Base-by-base conservation (phyloP, 2,329 filamentous ascomycete genomes). In the Phoma herbarum region DNA sequence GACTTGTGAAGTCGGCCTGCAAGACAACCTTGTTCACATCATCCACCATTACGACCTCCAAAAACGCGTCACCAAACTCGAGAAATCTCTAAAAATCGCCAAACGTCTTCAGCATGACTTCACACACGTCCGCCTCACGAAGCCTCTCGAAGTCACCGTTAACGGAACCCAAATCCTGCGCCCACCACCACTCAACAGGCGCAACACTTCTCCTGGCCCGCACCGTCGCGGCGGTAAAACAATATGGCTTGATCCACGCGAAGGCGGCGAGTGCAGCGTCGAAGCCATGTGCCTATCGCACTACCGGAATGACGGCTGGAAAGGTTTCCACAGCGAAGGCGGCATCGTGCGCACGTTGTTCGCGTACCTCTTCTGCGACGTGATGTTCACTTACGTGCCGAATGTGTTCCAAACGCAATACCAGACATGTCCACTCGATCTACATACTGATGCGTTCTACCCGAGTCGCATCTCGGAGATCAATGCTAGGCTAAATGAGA, bases 351-450 rank as follows among this genome's bases (percentile, higher is more conserved):
- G 93, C n/a, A 99, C 95, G 0, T 82, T 99, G 7, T 84, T 84
- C 67, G 82, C 76, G n/a, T 94, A 95, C 72, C 86, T 99, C 18
- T 97, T 98, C 81, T 95, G 89, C 80, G 94, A 99, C 76, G 86
- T 98, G 23, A 81, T 99, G 7, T 98, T 98, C 78, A 83, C 92
- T 25, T 97, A 96, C 76, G 86, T 98, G 5, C 94, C 95, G 25
- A 97, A 98, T 68, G 94, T 99, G 54, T 99, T 99, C 77, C 94
- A 98, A 75, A 99, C 95, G 6, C 87, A 90, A 1, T 99, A 92
- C 74, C 95, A 99, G 77, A 96, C 92, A 0, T 97, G 92, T 71
- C 95, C 95, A 1, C 81, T 99, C 3, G 95, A 99, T 75, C 81
- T 99, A 6, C 90, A 96, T 73, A 97, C 93, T 0, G 95, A 99